Percentiles rank a stretch among this genome's conserved stretches.
Evolutionary conservation across 139 green algal species (phyloP).

Genomic region (Tetraselmis striata): DNA sequence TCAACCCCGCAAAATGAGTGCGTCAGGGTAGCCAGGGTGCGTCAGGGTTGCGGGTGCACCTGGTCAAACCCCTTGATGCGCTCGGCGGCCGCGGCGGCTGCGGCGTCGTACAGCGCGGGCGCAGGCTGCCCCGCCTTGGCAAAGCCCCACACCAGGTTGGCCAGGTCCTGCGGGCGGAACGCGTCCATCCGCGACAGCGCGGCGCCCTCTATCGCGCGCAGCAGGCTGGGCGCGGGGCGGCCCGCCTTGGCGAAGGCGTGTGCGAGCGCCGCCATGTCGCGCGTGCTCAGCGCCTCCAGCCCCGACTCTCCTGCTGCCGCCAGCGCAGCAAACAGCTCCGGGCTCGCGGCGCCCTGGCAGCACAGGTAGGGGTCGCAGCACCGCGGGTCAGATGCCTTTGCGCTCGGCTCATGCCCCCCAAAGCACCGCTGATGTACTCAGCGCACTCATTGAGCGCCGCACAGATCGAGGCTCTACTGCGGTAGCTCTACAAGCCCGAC

Average conservation of each 20-base stretch:
- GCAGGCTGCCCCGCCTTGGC: slow-evolving; percentile 1
- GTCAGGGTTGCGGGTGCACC: too few species aligned
- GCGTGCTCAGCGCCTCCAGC: background rate
- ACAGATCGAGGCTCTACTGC: too few species aligned
- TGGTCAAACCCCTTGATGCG: background rate
- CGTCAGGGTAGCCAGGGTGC: too few species aligned
- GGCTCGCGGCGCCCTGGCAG: too few species aligned
- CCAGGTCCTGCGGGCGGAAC: slow-evolving; percentile 7
- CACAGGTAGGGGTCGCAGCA: too few species aligned
- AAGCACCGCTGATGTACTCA: too few species aligned
- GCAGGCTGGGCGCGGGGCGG: background rate
- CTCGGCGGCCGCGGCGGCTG: background rate
- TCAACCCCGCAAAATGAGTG: too few species aligned
- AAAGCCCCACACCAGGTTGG: slow-evolving; percentile 8
- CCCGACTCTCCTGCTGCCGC: background rate
- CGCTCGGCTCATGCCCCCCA: too few species aligned
- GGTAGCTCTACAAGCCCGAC: too few species aligned
- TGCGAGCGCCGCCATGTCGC: background rate
- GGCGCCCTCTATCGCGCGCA: background rate
- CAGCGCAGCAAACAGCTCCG: background rate
- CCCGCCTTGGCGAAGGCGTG: background rate
- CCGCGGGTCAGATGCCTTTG: too few species aligned
- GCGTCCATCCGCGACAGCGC: background rate
- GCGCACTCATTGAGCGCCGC: too few species aligned
- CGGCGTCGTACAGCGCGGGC: background rate